A percentile compares a stretch with the other conserved stretches of the same genome.
Conservation (phyloP, 352 stramenopile genomes). For the Phytopythium mirpurense region DNA sequence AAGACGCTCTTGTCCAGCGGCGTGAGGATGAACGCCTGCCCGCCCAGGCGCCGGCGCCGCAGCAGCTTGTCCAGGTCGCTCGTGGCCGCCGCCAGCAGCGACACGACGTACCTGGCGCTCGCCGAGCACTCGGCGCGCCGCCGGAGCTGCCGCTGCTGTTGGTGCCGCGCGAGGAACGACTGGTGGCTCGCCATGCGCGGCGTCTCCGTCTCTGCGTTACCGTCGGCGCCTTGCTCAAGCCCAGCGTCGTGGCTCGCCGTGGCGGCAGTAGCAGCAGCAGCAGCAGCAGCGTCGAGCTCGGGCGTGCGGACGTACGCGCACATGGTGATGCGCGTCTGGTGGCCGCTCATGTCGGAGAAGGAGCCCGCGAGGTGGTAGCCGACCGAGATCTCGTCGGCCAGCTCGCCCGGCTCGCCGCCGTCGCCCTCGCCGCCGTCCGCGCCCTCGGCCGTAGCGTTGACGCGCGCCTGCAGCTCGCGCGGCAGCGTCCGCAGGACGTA, state of each 20-base stretch:
- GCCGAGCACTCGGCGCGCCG: constrained; percentile 1
- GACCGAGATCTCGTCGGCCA: constrained; percentile 51
- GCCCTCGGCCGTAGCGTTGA: constrained; percentile 14
- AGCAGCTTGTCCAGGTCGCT: constrained; percentile 52
- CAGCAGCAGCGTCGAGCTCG: not conserved
- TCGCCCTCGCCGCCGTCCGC: not conserved
- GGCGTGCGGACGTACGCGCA: constrained; percentile 42
- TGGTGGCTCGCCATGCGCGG: not conserved
- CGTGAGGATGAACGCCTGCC: constrained; percentile 40
- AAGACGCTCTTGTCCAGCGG: constrained; percentile 17
- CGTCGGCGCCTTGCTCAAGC: not conserved
- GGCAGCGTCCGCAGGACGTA: constrained; percentile 66
- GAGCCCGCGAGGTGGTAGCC: constrained; percentile 53
- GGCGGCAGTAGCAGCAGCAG: not conserved
- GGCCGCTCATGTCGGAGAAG: constrained; percentile 39
- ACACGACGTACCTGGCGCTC: constrained; percentile 47
- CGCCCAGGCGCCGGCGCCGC: constrained; percentile 47
- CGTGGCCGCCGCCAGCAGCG: constrained; percentile 38
- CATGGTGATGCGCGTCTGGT: constrained; percentile 53
- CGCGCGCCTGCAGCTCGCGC: constrained; percentile 33
- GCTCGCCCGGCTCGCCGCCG: constrained; percentile 19
- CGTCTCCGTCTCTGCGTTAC: not conserved
- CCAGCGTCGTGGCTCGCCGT: not conserved
- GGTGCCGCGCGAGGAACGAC: not conserved
- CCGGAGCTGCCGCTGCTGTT: constrained; percentile 3